Base-by-base conservation (phyloP, 768 basidiomycete species). In the Lentinus brumalis region DNA sequence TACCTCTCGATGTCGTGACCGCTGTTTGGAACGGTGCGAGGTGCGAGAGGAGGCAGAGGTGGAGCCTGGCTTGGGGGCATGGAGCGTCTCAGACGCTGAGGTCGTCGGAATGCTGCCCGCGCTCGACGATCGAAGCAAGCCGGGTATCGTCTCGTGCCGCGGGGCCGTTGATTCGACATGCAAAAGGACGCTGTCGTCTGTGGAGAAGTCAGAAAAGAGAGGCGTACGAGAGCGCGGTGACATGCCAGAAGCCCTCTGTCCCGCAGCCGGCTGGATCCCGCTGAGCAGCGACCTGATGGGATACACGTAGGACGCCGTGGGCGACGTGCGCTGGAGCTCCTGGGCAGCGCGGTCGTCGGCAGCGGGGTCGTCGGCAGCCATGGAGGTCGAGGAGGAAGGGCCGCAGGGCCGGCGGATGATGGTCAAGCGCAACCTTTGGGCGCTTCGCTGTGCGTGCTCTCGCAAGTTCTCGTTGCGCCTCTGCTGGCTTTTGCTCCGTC, bases 281-380 rank as follows among this genome's bases (percentile, higher is more conserved):
- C 62, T 67, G 11, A 76, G 65, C 14, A 78, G 68, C 10, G 75
- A 73, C 45, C 71, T 73, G 40, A 76, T 72, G 4, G 75, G 76
- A 61, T 76, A 77, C 10, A 63, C 57, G 29, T 63, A 63, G 29
- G 62, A 63, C 2, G 29, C 10, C 16, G 56, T 50, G 6, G 56
- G 32, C 31, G 50, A 6, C 7, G 31, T 11, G 15, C 14, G n/a
- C 16, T 29, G 16, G n/a, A n/a, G n/a, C n/a, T n/a, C n/a, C n/a
- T n/a, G n/a, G n/a, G n/a, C n/a, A n/a, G n/a, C n/a, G n/a, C n/a
- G n/a, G n/a, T n/a, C n/a, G n/a, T n/a, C n/a, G n/a, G n/a, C n/a
- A n/a, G n/a, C n/a, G n/a, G n/a, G n/a, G 50, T 11, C 32, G 50
- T 51, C 32, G 52, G 38, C 5, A 11, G 52, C 1, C 52, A 41